Evolutionary conservation across 2,329 filamentous ascomycete species (phyloP), one percentile per base, ranked within the genome.

Genomic region (Chrysoporthe cubensis): DNA sequence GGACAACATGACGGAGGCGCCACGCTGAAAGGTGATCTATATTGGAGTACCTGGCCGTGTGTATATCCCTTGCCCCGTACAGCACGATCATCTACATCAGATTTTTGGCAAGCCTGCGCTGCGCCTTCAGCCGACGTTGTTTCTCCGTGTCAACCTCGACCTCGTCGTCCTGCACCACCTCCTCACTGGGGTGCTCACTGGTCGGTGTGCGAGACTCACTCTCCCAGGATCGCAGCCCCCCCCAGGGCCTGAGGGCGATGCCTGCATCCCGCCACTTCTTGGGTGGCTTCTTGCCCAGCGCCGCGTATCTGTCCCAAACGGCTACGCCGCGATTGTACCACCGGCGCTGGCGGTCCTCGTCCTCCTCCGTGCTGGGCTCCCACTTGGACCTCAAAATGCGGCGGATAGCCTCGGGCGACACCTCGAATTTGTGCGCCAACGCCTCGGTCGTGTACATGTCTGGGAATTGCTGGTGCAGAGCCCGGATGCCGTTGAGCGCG

Each of bases 351-450:
- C 88, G 83, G 3, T 85, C 80, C 69, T 83, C 76, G 69, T 89
- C 86, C 74, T 90, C 85, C 37, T 84, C 82, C 40, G 84, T 75
- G 8, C 76, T 82, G 3, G 92, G 89, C 73, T 80, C 79, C 90
- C 92, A 96, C 69, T 92, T 94, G 77, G 87, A 88, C 81, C 87
- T 93, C 70, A 99, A 81, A 64, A 99, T 97, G 46, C 96, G 87
- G 13, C 94, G 89, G 68, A 98, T 92, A 0, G 90, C 92, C 77
- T 99, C 96, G 2, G 92, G 84, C 0, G 93, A 94, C n/a, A 97
- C 84, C 77, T 94, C 85, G 79, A 98, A 99, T 73, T 93, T 88
- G 1, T 88, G 76, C 0, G 95, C 88, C 16, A 98, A 87, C 44
- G 88, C 85, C 18, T 85, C 79, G 0, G 91, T 96, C 4, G 90